Evolutionary conservation across 345 rosid genomes (phyloP).

Genomic region (Angophora floribunda): DNA sequence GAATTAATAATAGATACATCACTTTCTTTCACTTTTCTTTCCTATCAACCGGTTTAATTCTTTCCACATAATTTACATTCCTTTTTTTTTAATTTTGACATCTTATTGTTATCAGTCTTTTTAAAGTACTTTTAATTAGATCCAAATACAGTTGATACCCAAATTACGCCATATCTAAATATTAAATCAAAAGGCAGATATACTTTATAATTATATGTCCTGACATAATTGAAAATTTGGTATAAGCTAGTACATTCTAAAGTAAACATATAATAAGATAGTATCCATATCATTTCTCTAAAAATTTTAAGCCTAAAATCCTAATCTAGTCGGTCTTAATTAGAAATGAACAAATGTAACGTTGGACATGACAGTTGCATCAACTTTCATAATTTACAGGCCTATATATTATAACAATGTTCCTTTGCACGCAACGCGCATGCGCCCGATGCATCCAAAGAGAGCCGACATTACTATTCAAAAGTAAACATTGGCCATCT

Average conservation of each 20-base stretch:
- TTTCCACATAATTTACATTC: not conserved
- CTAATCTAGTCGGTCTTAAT: not conserved
- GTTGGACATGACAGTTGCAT: not conserved
- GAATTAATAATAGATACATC: not conserved
- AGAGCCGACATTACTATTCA: not conserved
- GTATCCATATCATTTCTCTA: not conserved
- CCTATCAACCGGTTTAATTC: not conserved
- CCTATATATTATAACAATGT: not conserved
- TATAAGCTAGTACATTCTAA: not conserved
- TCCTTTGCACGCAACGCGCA: not conserved
- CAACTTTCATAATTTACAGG: not conserved
- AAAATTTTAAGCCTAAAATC: not conserved
- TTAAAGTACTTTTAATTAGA: not conserved
- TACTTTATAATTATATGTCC: not conserved
- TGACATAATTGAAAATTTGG: not conserved
- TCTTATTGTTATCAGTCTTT: not conserved
- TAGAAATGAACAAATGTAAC: not conserved
- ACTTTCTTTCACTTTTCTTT: not conserved
- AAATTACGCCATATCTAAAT: not conserved
- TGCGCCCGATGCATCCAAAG: not conserved
- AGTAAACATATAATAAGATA: not conserved
- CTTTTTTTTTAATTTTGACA: not conserved
- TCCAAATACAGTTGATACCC: not conserved
- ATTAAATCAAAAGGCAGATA: not conserved
- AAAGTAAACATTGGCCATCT: not conserved